These are phyloP conservation scores for Alliaria petiolata DNA, from an alignment of 345 rosid species.

Conservation along the genomic window DNA sequence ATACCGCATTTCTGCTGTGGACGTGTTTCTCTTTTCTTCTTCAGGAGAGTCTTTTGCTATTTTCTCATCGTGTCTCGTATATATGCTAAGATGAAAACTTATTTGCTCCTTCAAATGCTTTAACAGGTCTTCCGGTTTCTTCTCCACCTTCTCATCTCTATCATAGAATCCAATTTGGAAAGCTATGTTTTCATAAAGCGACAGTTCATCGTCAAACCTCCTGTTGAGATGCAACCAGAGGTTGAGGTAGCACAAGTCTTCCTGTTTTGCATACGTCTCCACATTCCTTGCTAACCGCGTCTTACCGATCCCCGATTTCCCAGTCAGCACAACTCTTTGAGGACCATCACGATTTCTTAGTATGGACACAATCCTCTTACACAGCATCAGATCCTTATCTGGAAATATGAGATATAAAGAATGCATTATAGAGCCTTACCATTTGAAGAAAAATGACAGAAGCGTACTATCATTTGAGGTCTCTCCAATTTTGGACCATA, in stretches of 20 bases:
- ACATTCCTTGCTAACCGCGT: neutral
- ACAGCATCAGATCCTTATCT: too few species aligned
- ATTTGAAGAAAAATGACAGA: too few species aligned
- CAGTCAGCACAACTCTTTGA: neutral
- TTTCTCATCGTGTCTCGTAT: neutral
- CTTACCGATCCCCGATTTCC: slow-evolving; percentile 4
- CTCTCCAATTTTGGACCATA: too few species aligned
- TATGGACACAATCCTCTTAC: too few species aligned
- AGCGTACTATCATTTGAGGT: too few species aligned
- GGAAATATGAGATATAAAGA: too few species aligned
- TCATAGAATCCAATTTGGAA: slow-evolving; percentile 27
- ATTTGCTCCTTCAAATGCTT: neutral
- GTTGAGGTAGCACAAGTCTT: neutral
- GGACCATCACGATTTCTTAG: too few species aligned
- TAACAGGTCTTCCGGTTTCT: neutral
- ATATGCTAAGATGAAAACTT: neutral
- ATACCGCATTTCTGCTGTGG: neutral
- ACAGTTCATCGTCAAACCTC: neutral
- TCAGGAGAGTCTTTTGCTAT: neutral
- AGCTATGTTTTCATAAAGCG: slow-evolving; percentile 29
- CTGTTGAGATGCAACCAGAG: slow-evolving; percentile 1
- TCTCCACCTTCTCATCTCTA: neutral
- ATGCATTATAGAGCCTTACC: too few species aligned
- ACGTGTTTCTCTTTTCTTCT: neutral
- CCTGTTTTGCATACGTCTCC: neutral